Conservation (phyloP, 192 early-diverging fungal species). For the Cetraspora pellucida region DNA sequence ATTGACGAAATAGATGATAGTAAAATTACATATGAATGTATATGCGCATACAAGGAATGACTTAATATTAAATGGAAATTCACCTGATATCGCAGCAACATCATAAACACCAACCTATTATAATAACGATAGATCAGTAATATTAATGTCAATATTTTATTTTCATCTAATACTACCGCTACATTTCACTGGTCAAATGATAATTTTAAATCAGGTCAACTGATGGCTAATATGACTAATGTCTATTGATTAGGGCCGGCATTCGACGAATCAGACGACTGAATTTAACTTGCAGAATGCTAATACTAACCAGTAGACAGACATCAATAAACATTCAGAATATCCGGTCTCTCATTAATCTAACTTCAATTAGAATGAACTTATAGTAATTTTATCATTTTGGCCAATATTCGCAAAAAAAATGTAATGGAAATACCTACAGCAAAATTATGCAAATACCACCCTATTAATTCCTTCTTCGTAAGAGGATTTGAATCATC, state of each 20-base stretch:
- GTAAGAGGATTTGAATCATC: not conserved
- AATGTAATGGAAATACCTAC: not conserved
- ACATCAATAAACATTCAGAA: no score
- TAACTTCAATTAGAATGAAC: not conserved
- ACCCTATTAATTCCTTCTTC: not conserved
- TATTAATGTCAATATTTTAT: no score
- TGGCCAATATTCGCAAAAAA: not conserved
- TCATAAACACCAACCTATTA: not conserved
- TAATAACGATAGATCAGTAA: not conserved
- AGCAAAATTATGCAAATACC: slow-evolving; percentile 1
- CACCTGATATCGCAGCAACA: not conserved
- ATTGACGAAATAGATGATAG: not conserved
- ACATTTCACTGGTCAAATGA: no score
- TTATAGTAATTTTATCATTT: not conserved
- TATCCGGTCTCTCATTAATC: no score
- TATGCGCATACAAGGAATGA: not conserved
- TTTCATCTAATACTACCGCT: no score
- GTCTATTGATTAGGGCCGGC: no score
- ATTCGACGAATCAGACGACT: no score
- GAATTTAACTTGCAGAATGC: no score
- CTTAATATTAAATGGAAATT: not conserved
- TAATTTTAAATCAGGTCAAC: no score
- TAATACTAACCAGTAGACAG: no score
- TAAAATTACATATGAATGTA: not conserved
- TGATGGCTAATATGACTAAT: no score